phyloP scores from a whole-genome alignment of 176 grass and related monocot genomes.

The Chloris gayana region DNA sequence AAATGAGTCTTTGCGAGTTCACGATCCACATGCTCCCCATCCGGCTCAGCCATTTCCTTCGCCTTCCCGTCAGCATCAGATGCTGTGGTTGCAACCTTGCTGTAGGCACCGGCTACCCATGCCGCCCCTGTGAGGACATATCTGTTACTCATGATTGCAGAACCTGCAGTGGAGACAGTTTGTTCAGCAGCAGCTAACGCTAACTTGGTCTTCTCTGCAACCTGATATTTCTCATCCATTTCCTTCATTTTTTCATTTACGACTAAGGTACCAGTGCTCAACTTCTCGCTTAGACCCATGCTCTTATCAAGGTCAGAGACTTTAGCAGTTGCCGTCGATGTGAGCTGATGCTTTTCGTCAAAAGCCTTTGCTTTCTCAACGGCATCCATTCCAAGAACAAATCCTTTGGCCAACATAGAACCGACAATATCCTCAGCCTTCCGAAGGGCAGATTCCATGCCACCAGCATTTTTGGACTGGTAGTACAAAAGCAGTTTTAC shows the following conservation, averaged over 20 bases:
- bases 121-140: slow-evolving; percentile 67
- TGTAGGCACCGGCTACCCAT: slow-evolving; percentile 81
- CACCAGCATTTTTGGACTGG: slow-evolving; percentile 50
- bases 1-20: slow-evolving; percentile 23
- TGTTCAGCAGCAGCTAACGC: slow-evolving; percentile 75
- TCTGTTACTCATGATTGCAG: slow-evolving; percentile 75
- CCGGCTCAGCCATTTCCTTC: slow-evolving; percentile 61
- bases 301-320: slow-evolving; percentile 60
- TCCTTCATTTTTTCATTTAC: slow-evolving; percentile 88
- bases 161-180: slow-evolving; percentile 68
- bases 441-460: slow-evolving; percentile 54
- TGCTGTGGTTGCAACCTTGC: slow-evolving; percentile 60
- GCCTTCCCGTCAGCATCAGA: slow-evolving; percentile 34
- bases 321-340: slow-evolving; percentile 70
- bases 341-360: slow-evolving; percentile 75
- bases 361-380: slow-evolving; percentile 74
- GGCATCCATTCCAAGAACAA: slow-evolving; percentile 78
- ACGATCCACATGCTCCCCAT: slow-evolving; percentile 16
- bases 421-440: slow-evolving; percentile 72
- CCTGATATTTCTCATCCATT: slow-evolving; percentile 90
- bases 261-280: slow-evolving; percentile 51
- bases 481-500: slow-evolving; percentile 23
- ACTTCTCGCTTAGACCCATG: slow-evolving; percentile 77
- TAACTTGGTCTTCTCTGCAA: slow-evolving; percentile 81
- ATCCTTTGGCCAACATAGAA: slow-evolving; percentile 75